These are phyloP conservation scores for Castanopsis chinensis DNA, from an alignment of 306 rosid genomes.

Conservation along the genomic window DNA sequence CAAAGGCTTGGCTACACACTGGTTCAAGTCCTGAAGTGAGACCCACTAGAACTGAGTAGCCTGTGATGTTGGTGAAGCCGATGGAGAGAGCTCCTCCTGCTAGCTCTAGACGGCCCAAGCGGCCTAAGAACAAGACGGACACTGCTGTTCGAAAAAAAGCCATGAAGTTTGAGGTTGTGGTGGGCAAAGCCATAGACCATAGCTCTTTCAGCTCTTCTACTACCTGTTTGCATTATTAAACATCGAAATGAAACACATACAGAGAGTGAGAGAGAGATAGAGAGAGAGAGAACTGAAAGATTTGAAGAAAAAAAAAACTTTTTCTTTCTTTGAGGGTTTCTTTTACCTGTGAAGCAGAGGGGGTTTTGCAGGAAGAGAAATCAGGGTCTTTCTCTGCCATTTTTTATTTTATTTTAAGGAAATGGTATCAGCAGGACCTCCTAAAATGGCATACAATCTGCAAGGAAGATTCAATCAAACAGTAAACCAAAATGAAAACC, in stretches of 20 bases:
- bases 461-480: constrained; percentile 46
- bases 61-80: constrained; percentile 96
- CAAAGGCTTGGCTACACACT: constrained; percentile 85
- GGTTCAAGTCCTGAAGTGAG: constrained; percentile 94
- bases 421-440: neutral
- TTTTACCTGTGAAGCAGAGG: constrained; percentile 66
- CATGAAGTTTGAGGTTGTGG: constrained; percentile 68
- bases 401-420: neutral
- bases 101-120: constrained; percentile 82
- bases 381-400: constrained; percentile 58
- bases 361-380: constrained; percentile 50
- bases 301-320: neutral
- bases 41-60: constrained; percentile 88
- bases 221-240: constrained; percentile 38
- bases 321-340: neutral
- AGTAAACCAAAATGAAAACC: constrained; percentile 26
- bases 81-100: constrained; percentile 96
- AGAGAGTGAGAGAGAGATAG: neutral
- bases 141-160: constrained; percentile 73
- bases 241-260: neutral
- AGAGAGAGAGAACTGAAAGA: neutral
- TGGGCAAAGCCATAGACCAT: constrained; percentile 75
- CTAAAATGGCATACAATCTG: constrained; percentile 1
- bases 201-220: constrained; percentile 74
- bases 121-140: constrained; percentile 73